These are phyloP conservation scores for Ceratocystis alfenasii DNA, from an alignment of 2,329 filamentous ascomycete genomes.

Conservation along the genomic window DNA sequence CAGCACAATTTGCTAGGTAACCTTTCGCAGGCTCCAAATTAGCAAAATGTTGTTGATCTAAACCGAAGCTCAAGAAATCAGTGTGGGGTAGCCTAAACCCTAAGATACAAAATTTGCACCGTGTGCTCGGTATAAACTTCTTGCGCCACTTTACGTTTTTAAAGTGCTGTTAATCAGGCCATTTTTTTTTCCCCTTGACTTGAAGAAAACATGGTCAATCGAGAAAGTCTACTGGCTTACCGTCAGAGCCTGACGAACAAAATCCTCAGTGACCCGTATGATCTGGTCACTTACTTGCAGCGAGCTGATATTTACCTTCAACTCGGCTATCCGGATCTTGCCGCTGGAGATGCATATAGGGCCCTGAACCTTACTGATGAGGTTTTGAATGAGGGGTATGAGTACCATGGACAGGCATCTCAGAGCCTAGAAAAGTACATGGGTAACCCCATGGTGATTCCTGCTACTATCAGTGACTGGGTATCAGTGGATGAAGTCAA, in stretches of 20 bases:
- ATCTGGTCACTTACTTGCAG: constrained; percentile 53
- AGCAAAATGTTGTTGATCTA: no score
- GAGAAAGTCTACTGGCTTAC: constrained; percentile 36
- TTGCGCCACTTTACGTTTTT: no score
- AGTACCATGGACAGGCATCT: constrained; percentile 62
- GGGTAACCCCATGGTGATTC: constrained; percentile 28
- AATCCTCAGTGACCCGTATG: constrained; percentile 43
- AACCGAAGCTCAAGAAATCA: no score
- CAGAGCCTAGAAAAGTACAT: constrained; percentile 37
- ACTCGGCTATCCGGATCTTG: constrained; percentile 79
- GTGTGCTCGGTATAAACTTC: not conserved
- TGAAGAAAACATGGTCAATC: not conserved
- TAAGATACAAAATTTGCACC: constrained; percentile 20
- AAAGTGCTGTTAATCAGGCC: not conserved
- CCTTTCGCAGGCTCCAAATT: no score
- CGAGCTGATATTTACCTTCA: constrained; percentile 59
- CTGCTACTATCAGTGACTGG: constrained; percentile 38
- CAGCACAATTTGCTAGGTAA: no score
- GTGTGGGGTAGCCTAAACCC: no score
- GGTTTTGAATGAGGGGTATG: constrained; percentile 62
- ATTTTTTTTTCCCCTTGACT: not conserved
- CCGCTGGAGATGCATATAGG: constrained; percentile 78
- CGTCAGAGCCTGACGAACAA: constrained; percentile 47
- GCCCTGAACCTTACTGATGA: constrained; percentile 81
- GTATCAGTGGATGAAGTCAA: constrained; percentile 30